These are phyloP conservation scores for Xylariaceae sp. DNA, from an alignment of 2,329 filamentous ascomycete species.

Conservation along the genomic window DNA sequence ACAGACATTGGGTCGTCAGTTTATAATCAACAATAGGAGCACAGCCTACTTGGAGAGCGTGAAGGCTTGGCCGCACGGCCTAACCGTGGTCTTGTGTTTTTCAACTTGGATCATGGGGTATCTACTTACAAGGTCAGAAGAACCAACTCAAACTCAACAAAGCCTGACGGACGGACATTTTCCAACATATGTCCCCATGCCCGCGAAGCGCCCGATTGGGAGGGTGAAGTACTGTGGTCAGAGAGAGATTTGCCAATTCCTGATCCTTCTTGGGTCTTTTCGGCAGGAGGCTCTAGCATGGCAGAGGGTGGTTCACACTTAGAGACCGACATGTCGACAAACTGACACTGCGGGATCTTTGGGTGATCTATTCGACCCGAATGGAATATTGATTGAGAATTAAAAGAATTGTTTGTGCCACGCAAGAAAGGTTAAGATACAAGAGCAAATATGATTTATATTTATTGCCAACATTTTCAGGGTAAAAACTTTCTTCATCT, in stretches of 20 bases:
- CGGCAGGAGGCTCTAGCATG: neutral
- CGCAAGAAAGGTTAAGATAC: neutral
- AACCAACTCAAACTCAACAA: conserved; percentile 54
- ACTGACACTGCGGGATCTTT: neutral
- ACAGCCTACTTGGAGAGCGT: neutral
- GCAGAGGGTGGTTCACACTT: conserved; percentile 7
- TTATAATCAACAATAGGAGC: neutral
- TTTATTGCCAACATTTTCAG: conserved; percentile 10
- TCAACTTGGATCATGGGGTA: neutral
- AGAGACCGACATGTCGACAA: neutral
- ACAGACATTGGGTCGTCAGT: conserved; percentile 9
- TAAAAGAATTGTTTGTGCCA: neutral
- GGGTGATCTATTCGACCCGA: neutral
- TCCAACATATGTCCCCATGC: conserved; percentile 38
- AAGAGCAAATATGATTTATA: conserved; percentile 10
- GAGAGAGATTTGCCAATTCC: neutral
- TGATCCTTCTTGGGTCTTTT: neutral
- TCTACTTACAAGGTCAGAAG: conserved; percentile 51
- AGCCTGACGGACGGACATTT: conserved; percentile 46
- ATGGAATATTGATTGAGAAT: neutral
- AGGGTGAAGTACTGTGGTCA: neutral
- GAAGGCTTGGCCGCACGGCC: neutral
- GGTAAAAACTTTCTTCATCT: conserved; percentile 2
- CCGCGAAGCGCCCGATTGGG: conserved; percentile 28
- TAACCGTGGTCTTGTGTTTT: neutral